Percentiles rank a stretch among this genome's conserved stretches.
Conservation (phyloP, 345 rosid genomes). For the Linum usitatissimum region DNA sequence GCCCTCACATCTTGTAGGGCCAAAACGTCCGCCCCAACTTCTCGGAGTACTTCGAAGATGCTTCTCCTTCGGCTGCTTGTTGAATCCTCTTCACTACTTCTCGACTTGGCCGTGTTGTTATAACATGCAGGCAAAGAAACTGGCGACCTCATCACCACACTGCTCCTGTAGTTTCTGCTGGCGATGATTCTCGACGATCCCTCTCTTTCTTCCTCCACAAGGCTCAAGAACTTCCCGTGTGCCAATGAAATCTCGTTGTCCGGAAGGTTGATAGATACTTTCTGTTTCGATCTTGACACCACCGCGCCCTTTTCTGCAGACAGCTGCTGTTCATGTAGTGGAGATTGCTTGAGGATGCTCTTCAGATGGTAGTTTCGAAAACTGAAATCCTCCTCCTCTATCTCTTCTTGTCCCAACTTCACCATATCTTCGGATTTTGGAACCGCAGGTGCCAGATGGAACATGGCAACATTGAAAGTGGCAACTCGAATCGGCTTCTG, state of each 20-base stretch:
- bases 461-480: slow-evolving; percentile 92
- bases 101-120: slow-evolving; percentile 24
- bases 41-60: slow-evolving; percentile 66
- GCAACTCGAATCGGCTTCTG: slow-evolving; percentile 61
- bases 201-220: slow-evolving; percentile 29
- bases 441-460: slow-evolving; percentile 78
- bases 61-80: slow-evolving; percentile 45
- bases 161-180: slow-evolving; percentile 37
- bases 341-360: too few species aligned
- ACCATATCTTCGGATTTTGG: slow-evolving; percentile 32
- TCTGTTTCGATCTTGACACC: slow-evolving; percentile 36
- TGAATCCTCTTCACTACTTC: slow-evolving; percentile 32
- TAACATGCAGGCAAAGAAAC: slow-evolving; percentile 53
- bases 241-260: slow-evolving; percentile 88
- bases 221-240: slow-evolving; percentile 35
- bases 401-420: slow-evolving; percentile 16
- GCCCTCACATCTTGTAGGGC: slow-evolving; percentile 92
- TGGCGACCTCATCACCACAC: slow-evolving; percentile 67
- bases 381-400: slow-evolving; percentile 15
- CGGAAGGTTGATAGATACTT: slow-evolving; percentile 83
- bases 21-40: slow-evolving; percentile 68
- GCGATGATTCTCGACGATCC: slow-evolving; percentile 26
- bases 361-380: slow-evolving; percentile 8
- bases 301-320: too few species aligned
- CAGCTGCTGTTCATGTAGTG: too few species aligned